Evolutionary conservation across 73 alveolate genomes (phyloP).

Genomic region (Breviolum minutum): DNA sequence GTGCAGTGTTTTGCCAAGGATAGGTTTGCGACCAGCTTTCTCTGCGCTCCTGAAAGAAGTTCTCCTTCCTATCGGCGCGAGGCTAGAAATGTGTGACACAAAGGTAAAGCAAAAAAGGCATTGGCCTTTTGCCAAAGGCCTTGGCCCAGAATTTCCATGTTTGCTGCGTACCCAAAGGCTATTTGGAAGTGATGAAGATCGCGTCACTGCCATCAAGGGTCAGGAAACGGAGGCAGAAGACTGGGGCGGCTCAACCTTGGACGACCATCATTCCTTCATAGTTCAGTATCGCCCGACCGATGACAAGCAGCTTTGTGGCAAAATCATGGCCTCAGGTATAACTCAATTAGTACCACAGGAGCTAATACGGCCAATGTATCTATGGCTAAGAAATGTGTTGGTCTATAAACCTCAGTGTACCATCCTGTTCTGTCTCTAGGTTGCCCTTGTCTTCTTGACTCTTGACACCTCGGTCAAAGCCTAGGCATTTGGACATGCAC

Average conservation of each 20-base stretch:
- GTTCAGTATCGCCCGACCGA: constrained; percentile 77
- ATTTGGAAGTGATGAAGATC: constrained; percentile 72
- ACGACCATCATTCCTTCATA: constrained; percentile 61
- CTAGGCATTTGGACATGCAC: constrained; percentile 81
- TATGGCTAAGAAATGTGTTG: too few relatives aligned
- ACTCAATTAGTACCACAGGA: too few relatives aligned
- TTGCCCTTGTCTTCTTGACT: too few relatives aligned
- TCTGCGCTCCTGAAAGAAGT: constrained; percentile 63
- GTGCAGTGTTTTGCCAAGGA: not conserved
- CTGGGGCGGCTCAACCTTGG: constrained; percentile 90
- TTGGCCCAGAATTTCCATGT: too few relatives aligned
- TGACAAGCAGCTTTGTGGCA: constrained; percentile 37
- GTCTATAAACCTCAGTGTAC: too few relatives aligned
- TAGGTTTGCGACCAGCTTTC: constrained; percentile 74
- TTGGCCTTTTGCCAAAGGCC: not conserved
- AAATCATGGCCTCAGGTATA: not conserved
- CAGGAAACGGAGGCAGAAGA: constrained; percentile 15
- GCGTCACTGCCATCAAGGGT: constrained; percentile 15
- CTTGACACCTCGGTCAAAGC: not conserved
- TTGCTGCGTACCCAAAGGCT: not conserved
- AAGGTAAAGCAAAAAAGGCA: not conserved
- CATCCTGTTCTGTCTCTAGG: too few relatives aligned
- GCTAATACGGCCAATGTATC: too few relatives aligned
- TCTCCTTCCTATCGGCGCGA: constrained; percentile 61
- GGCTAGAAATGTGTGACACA: constrained; percentile 5